phyloP scores from a whole-genome alignment of 139 green algal species.

The Micractinium conductrix region DNA sequence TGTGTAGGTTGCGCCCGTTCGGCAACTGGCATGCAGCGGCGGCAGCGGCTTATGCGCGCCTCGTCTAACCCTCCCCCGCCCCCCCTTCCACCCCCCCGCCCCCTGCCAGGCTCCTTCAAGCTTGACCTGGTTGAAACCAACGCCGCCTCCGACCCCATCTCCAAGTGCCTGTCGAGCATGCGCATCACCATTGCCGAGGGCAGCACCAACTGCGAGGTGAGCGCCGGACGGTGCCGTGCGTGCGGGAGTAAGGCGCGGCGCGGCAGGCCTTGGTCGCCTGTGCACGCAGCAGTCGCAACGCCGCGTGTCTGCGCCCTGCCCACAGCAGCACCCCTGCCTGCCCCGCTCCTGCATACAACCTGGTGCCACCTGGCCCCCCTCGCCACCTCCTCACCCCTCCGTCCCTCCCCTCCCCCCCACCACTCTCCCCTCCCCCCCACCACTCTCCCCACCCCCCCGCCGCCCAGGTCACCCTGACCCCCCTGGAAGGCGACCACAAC shows the following conservation, averaged over 20 bases:
- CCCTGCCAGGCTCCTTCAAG: not conserved
- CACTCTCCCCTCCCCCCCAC: not conserved
- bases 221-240: not conserved
- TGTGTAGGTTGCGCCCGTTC: no score
- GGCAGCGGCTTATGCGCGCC: not conserved
- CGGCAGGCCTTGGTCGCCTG: no score
- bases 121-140: slow-evolving; percentile 2
- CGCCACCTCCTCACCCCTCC: no score
- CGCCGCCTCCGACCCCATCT: not conserved
- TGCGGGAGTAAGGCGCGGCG: no score
- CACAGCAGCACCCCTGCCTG: not conserved
- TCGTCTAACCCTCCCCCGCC: not conserved
- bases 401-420: no score
- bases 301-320: no score
- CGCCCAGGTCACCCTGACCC: not conserved
- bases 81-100: not conserved
- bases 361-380: no score
- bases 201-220: not conserved
- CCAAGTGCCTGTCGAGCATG: slow-evolving; percentile 30
- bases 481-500: not conserved
- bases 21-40: not conserved
- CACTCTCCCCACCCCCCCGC: not conserved
- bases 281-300: no score
- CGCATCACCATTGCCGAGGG: not conserved
- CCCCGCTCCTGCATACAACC: no score